These are phyloP conservation scores for Fulvia fulva DNA, from an alignment of 2,329 filamentous ascomycete genomes.

Conservation along the genomic window DNA sequence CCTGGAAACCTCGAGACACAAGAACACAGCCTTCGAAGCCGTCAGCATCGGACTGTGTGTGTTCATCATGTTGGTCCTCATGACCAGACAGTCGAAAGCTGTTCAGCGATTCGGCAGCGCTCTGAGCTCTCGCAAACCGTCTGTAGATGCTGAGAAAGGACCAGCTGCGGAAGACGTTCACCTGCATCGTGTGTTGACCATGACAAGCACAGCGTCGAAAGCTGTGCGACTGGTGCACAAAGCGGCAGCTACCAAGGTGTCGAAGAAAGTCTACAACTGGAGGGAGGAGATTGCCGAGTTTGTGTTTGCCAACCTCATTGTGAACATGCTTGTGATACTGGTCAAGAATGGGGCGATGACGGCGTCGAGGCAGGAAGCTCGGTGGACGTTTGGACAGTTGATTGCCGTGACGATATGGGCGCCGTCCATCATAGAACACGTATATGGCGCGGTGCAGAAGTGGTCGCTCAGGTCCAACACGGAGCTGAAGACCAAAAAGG, in stretches of 20 bases:
- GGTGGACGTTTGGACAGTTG: slow-evolving; percentile 17
- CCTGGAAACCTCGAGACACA: no score
- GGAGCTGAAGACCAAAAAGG: neutral
- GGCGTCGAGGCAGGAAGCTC: neutral
- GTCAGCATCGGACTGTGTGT: no score
- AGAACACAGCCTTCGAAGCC: no score
- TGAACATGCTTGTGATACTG: slow-evolving; percentile 2
- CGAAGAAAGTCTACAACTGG: slow-evolving; percentile 1
- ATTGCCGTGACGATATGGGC: slow-evolving; percentile 19
- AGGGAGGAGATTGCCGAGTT: slow-evolving; percentile 6
- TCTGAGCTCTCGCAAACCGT: neutral
- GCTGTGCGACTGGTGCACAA: neutral
- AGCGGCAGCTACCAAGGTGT: neutral
- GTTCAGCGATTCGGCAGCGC: neutral
- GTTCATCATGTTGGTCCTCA: neutral
- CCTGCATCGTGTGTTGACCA: neutral
- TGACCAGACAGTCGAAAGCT: neutral
- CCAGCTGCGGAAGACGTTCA: neutral
- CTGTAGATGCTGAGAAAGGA: neutral
- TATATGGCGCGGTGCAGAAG: slow-evolving; percentile 11
- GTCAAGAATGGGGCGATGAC: slow-evolving; percentile 10
- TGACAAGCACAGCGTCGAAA: neutral
- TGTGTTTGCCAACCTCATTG: neutral
- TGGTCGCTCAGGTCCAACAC: neutral
- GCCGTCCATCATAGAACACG: slow-evolving; percentile 14